phyloP scores from a whole-genome alignment of 139 green algal genomes.

The Tetraselmis chui region DNA sequence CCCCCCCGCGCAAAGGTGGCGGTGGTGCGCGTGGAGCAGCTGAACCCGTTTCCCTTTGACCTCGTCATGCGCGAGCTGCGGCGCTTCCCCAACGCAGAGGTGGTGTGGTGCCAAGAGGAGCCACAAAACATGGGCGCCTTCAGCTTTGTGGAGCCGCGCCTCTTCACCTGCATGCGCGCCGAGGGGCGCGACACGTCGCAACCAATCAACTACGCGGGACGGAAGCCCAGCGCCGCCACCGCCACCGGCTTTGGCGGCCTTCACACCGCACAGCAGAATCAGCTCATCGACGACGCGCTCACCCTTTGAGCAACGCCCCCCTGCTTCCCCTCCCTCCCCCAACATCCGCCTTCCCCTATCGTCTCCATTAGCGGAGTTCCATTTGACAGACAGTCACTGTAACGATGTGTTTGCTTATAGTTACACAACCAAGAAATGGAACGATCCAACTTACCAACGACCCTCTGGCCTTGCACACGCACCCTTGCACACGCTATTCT shows the following conservation, averaged over 20 bases:
- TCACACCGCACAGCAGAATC: slow-evolving; percentile 71
- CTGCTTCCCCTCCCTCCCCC: too few species aligned
- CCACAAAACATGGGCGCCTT: slow-evolving; percentile 98
- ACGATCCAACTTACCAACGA: too few species aligned
- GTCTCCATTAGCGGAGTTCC: too few species aligned
- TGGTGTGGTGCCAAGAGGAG: slow-evolving; percentile 66
- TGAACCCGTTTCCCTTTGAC: slow-evolving; percentile 96
- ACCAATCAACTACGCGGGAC: slow-evolving; percentile 63
- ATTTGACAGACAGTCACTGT: too few species aligned
- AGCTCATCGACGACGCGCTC: slow-evolving; percentile 52
- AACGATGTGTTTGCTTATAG: too few species aligned
- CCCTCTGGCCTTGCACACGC: too few species aligned
- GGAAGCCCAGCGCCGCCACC: slow-evolving; percentile 57
- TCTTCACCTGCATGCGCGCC: slow-evolving; percentile 67
- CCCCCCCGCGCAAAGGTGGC: slow-evolving; percentile 38
- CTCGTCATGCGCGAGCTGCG: slow-evolving; percentile 85
- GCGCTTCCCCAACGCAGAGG: slow-evolving; percentile 87
- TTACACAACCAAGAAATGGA: too few species aligned
- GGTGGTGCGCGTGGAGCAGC: slow-evolving; percentile 89
- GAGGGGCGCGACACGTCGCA: slow-evolving; percentile 12
- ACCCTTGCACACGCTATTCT: too few species aligned
- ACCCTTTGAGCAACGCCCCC: slow-evolving; percentile 30
- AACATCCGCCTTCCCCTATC: too few species aligned
- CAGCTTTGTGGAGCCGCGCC: slow-evolving; percentile 70
- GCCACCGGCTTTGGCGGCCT: slow-evolving; percentile 80